These are phyloP conservation scores for Neurospora sp. DNA, from an alignment of 495 filamentous ascomycete species.

Conservation along the genomic window DNA sequence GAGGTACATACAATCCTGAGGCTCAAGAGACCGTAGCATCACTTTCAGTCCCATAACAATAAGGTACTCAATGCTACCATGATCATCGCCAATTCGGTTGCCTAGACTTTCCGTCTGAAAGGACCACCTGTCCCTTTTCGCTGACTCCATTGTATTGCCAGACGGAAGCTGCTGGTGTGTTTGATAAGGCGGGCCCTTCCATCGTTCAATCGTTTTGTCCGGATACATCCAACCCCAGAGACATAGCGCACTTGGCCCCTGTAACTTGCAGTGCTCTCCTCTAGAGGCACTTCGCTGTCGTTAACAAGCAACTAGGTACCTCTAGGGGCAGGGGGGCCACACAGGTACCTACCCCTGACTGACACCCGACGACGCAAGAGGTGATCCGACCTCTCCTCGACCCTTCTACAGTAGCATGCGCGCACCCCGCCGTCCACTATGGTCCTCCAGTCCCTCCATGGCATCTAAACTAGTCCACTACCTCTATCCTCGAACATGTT, in stretches of 20 bases:
- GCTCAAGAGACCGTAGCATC: not conserved
- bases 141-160: not conserved
- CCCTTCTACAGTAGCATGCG: not conserved
- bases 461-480: constrained; percentile 6
- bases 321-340: not conserved
- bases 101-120: not conserved
- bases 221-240: not conserved
- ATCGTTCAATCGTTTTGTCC: not conserved
- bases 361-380: not conserved
- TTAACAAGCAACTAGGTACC: not conserved
- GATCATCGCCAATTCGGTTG: not conserved
- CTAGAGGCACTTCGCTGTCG: not conserved
- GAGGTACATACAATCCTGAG: not conserved
- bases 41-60: not conserved
- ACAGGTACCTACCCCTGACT: not conserved
- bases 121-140: not conserved
- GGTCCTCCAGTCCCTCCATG: constrained; percentile 8
- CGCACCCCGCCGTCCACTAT: not conserved
- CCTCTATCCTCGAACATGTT: constrained; percentile 52
- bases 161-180: not conserved
- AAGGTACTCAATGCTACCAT: not conserved
- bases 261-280: not conserved
- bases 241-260: not conserved
- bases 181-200: not conserved
- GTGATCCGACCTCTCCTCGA: not conserved